Conservation (phyloP, 139 green algal genomes). For the Chlorella sp. region DNA sequence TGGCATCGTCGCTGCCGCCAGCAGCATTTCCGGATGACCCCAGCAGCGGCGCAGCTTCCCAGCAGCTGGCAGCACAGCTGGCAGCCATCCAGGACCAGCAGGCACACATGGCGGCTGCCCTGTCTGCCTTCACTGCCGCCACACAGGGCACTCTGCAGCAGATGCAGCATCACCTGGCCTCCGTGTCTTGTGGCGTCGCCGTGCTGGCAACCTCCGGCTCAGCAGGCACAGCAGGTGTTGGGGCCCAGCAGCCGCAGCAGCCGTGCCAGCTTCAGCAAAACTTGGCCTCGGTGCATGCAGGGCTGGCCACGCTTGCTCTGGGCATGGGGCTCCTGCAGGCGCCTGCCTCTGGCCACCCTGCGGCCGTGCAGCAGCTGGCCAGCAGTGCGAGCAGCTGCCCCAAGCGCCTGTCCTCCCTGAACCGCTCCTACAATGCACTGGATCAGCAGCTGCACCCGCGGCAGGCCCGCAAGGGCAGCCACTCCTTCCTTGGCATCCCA, state of each 20-base stretch:
- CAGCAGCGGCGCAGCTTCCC: neutral
- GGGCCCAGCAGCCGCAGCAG: neutral
- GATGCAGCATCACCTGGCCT: slow-evolving; percentile 11
- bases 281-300: neutral
- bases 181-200: neutral
- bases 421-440: slow-evolving; percentile 19
- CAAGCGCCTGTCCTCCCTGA: slow-evolving; percentile 27
- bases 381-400: neutral
- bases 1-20: neutral
- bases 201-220: neutral
- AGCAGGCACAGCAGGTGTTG: neutral
- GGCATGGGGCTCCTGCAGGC: neutral
- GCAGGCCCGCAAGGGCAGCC: neutral
- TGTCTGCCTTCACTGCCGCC: neutral
- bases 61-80: slow-evolving; percentile 4
- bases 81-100: slow-evolving; percentile 6
- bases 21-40: neutral
- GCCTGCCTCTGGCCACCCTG: neutral
- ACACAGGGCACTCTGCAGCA: neutral
- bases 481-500: neutral
- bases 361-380: neutral
- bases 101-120: neutral
- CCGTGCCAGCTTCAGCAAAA: neutral
- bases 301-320: neutral
- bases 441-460: neutral